Evolutionary conservation across 2,329 filamentous ascomycete genomes (phyloP).

Genomic region (Colletotrichum spaethianum): DNA sequence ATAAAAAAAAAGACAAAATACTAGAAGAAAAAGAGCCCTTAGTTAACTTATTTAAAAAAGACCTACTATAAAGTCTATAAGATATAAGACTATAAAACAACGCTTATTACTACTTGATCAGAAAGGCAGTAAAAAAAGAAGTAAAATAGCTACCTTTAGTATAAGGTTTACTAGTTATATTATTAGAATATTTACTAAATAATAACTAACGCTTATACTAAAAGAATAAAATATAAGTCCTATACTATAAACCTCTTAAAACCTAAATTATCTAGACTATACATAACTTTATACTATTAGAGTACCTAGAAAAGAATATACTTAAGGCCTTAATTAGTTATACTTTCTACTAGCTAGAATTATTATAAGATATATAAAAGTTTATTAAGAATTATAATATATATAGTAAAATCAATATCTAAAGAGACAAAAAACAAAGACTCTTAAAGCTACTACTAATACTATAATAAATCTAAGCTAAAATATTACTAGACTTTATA

Average conservation of each 20-base stretch:
- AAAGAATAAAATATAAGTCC: not conserved
- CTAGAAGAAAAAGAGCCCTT: not conserved
- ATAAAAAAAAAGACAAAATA: too few relatives aligned
- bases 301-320: not conserved
- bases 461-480: not conserved
- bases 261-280: not conserved
- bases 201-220: not conserved
- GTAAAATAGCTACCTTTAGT: too few relatives aligned
- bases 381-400: constrained; percentile 2
- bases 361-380: not conserved
- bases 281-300: not conserved
- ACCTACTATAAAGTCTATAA: not conserved
- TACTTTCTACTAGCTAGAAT: not conserved
- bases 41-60: not conserved
- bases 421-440: not conserved
- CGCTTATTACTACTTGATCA: not conserved
- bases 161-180: too few relatives aligned
- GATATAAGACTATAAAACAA: not conserved
- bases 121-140: not conserved
- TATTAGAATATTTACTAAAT: not conserved
- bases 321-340: constrained; percentile 6
- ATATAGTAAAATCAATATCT: constrained; percentile 5
- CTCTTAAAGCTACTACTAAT: not conserved
- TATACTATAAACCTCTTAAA: constrained; percentile 1
- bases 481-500: not conserved